Evolutionary conservation across 305 asterid genomes (phyloP), one percentile per base, ranked within the genome.

Genomic region (Rubia occidens): DNA sequence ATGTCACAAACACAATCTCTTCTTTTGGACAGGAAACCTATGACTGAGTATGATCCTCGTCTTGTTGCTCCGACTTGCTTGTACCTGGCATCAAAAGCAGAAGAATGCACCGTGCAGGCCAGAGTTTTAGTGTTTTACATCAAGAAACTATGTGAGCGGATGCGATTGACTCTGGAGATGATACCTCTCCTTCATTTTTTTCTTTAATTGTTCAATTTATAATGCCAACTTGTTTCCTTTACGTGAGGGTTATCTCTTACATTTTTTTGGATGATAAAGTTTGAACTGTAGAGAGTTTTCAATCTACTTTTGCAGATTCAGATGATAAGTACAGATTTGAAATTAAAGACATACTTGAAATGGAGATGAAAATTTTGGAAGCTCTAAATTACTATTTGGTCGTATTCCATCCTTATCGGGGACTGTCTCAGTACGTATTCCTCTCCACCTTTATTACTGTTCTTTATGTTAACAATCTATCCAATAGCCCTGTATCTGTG

Each of bases 331-430:
- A 85, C 76, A 85, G 85, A 55, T 88, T 56, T 78, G 98, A 93
- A 82, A 83, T 86, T 73, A 93, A 90, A 74, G 98, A 93, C 76
- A 90, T 93, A 71, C 88, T 93, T 18, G 98, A 88, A 80, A 93
- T 90, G 98, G 98, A 93, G 82, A 93, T 93, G 97, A 93, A 87
- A 80, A 79, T 93, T 75, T 76, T 93, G 90, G 98, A 93, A 83
- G 98, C 95, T 72, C 86, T 93, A 53, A 81, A 88, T 83, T 93
- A 90, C 76, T 90, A 90, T 71, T 83, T 93, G 81, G 94, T 93
- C 69, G 88, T 93, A 39, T 93, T 80, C 84, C 98, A 93, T 82
- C 97, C 98, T 74, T 90, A 93, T 74, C 90, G 90, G 65, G 82
- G 87, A 69, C 77, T 93, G 66, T 60, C 95, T 66, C 87, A 83